Evolutionary conservation across 306 rosid genomes (phyloP), one percentile per base, ranked within the genome.

Genomic region (Cicer arietinum): DNA sequence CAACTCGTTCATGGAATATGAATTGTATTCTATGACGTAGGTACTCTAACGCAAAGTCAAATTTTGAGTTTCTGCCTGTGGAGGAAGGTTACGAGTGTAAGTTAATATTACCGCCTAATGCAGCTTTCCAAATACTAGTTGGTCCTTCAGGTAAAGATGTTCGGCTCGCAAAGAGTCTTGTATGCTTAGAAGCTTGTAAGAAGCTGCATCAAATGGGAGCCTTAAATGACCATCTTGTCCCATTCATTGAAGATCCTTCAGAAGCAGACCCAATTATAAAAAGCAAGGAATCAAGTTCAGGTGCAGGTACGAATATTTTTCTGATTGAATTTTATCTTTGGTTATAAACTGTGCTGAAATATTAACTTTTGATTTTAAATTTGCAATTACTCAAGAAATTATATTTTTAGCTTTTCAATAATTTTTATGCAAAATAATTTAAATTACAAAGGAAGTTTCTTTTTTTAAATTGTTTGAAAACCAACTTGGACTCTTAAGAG

Each of bases 181-280:
- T 78, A 44, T 91, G 97, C 85, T 85, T 94, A 67, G 98, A 94
- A 85, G 97, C 96, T 63, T 94, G 97, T 85, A 90, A 91, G 83
- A 82, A 85, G 88, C 84, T 94, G 69, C 99, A 92, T 86, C 85
- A 90, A 72, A 81, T 84, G 84, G 93, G 97, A 8, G 91, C 90
- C 80, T 83, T 94, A 76, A 81, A 90, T 84, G 95, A 90, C 61
- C 93, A 86, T 90, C 93, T 92, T 76, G 90, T 82, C 73, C 97
- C 95, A 6, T 70, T 61, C 41, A n/a, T 45, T 35, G 84, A 86
- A 76, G 83, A 78, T 74, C 76, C 84, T 83, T 41, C 84, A 71
- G 84, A 79, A 47, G 80, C 45, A 71, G 80, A 81, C 61, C 65
- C 43, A 6, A 67, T 52, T 67, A 63, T 37, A 59, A 81, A 86